Evolutionary conservation across 352 stramenopile genomes (phyloP).

Genomic region (Pythium biforme): DNA sequence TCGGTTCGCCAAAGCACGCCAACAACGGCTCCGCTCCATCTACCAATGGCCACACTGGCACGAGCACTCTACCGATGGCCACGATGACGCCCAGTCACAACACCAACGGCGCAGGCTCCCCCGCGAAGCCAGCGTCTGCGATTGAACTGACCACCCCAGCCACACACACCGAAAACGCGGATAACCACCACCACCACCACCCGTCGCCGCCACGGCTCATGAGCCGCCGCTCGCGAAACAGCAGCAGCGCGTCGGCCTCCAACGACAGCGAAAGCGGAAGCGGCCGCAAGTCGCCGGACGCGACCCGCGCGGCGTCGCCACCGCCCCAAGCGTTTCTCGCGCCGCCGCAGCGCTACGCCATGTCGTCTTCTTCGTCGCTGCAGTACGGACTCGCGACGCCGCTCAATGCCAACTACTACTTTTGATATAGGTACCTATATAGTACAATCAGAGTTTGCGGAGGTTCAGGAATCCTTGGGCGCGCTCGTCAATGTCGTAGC

Average conservation of each 20-base stretch:
- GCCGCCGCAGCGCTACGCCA: constrained; percentile 2
- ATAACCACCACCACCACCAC: too few species aligned
- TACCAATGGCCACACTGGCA: constrained; percentile 7
- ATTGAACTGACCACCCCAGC: neutral
- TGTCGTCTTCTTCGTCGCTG: constrained; percentile 6
- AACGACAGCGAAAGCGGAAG: constrained; percentile 12
- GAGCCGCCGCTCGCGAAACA: constrained; percentile 14
- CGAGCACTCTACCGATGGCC: too few species aligned
- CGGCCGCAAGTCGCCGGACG: constrained; percentile 21
- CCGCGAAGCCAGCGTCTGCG: neutral
- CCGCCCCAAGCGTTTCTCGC: constrained; percentile 1
- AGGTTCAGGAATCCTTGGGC: constrained; percentile 73
- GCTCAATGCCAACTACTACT: constrained; percentile 28
- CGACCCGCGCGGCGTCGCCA: constrained; percentile 3
- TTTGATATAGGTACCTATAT: too few species aligned
- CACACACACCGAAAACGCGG: neutral
- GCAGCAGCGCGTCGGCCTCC: constrained; percentile 12
- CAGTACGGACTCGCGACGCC: constrained; percentile 18
- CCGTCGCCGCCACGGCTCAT: neutral
- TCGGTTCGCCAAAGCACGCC: neutral
- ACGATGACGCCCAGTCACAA: neutral
- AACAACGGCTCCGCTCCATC: neutral
- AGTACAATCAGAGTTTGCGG: constrained; percentile 63
- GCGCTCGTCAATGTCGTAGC: constrained; percentile 67
- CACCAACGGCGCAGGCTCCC: too few species aligned